Evolutionary conservation across 2,329 filamentous ascomycete genomes (phyloP).

Genomic region (Sporothrix phasma): DNA sequence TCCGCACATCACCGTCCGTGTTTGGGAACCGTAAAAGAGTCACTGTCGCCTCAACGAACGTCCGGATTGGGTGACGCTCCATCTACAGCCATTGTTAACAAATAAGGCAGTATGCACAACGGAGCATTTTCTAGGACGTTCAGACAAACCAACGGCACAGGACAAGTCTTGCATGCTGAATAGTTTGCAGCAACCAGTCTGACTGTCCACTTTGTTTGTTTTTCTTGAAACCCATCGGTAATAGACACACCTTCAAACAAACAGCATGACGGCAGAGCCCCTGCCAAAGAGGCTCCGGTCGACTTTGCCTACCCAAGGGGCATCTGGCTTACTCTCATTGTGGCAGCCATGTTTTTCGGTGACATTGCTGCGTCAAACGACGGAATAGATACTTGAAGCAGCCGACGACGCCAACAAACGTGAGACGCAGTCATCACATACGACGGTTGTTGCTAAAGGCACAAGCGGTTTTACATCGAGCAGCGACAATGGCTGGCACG

Average conservation of each 20-base stretch:
- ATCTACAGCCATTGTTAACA: no score
- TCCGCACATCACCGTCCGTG: background rate
- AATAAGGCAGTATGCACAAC: no score
- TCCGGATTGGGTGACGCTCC: background rate
- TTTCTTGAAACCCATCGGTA: no score
- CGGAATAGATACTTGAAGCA: no score
- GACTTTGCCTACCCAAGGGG: constrained; percentile 10
- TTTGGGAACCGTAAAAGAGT: background rate
- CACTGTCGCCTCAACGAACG: background rate
- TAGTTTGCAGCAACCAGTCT: no score
- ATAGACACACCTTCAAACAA: no score
- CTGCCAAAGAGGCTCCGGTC: background rate
- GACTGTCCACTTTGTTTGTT: no score
- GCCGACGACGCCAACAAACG: no score
- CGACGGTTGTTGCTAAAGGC: constrained; percentile 7
- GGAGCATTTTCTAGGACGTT: no score
- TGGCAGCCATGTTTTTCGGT: constrained; percentile 6
- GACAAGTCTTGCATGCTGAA: no score
- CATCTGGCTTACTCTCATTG: background rate
- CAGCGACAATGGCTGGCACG: constrained; percentile 14
- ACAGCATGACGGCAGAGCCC: background rate
- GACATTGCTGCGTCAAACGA: constrained; percentile 4
- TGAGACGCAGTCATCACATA: no score
- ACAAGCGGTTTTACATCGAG: constrained; percentile 10
- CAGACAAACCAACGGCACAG: no score